Evolutionary conservation across 768 basidiomycete species (phyloP), one percentile per base, ranked within the genome.

Genomic region (Pholiota microspora): DNA sequence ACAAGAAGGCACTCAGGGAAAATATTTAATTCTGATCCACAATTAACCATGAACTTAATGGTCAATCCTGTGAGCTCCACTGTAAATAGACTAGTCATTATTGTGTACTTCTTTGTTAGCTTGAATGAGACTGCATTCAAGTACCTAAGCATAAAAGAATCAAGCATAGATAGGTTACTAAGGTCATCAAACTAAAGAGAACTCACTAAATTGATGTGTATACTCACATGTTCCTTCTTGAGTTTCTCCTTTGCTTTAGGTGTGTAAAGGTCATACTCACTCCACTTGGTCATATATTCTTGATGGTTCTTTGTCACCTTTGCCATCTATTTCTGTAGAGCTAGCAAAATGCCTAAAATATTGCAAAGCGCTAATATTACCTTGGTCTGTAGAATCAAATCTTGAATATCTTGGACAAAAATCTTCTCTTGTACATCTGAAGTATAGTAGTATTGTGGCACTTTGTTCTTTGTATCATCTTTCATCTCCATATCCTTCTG

Each of bases 21-120:
- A 3, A 65, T 42, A 45, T 67, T 68, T 0, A 68, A 56, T n/a
- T 68, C 63, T 1, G 64, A 68, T 0, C 65, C 65, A 0, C 54
- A 46, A 31, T 68, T 62, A 21, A 68, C 46, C 54, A 68, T 59
- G 54, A 61, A 64, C 0, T 24, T 48, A 1, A 62, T 53, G 2
- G 45, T 13, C 9, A 45, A 10, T 5, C 59, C 59, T 0, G 50
- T 58, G 21, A 64, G 53, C 0, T 38, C 44, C 0, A 45, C 62
- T 2, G 45, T 42, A 23, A 64, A 62, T 1, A 32, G 7, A 6
- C 62, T 58, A 0, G 56, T 62, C 1, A 49, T 49, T 54, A 62
- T 62, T 1, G 58, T 58, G 35, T 55, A 60, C 18, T 34, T 45
- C 53, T 45, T 45, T 1, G 59, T 53, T 0, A 48, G 57, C 0